Base-by-base conservation (phyloP, 176 grass and related monocot genomes). In the Hordeum marinum region DNA sequence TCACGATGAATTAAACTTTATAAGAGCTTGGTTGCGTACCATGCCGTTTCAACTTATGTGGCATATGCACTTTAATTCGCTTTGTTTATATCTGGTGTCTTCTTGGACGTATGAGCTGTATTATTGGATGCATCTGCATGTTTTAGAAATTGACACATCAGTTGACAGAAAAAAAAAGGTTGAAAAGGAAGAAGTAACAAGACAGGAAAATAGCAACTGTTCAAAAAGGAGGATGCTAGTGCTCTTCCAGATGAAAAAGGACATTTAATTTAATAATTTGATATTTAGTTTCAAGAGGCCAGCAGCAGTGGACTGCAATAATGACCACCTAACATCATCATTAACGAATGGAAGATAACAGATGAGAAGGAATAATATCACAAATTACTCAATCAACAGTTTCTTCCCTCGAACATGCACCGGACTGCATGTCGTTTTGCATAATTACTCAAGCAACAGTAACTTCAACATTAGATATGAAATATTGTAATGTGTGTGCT, bases 61-160 rank as follows among this genome's bases (percentile, higher is more conserved):
- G 67, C 80, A 75, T 50, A 87, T 83, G 37, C 59, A 73, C 80
- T 83, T 86, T 36, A 90, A 79, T 74, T 83, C 75, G 39, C 27
- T 83, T 80, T 84, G 68, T 84, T 83, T 79, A 59, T 65, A 83
- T 83, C 67, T 17, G 68, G 27, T 68, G 63, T 15, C 89, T 32
- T 50, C 85, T 75, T 36, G 23, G 80, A 80, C 9, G 4, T 40
- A 80, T 68, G 60, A 84, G 80, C 75, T 90, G 88, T 77, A 83
- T 46, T 61, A 73, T 79, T 80, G 89, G 84, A 75, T 17, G 59
- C 68, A 90, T 74, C 89, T 90, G 80, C 68, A 75, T 87, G 80
- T 68, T 75, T 83, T 36, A 14, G 58, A 70, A 73, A 68, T 69
- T 40, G 83, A 83, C 18, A 83, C 59, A 75, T 90, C 75, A 87